Base-by-base conservation (phyloP, 345 rosid genomes). In the Anastatica hierochuntica region DNA sequence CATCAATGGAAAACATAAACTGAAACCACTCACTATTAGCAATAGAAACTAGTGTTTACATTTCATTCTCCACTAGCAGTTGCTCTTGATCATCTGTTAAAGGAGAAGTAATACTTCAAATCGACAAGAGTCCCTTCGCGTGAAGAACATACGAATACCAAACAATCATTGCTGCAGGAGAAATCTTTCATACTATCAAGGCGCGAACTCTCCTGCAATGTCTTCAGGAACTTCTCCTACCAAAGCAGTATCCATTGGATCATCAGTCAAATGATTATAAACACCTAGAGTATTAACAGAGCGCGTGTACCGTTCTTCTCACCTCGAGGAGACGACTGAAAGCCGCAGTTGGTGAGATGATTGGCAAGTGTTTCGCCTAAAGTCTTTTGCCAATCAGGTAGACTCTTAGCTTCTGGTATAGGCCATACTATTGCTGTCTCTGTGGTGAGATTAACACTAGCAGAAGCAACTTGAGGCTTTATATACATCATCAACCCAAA, bases 401-500 rank as follows among this genome's bases (percentile, higher is more conserved):
- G 48, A 53, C 38, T 73, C 70, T 76, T 92, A 34, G 90, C 96
- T 75, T 88, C 94, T 3, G 80, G 79, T 51, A 72, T 72, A 10
- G 96, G 95, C 96, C 98, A 88, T 34, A 92, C 85, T 16, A 88
- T 34, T 50, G 96, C 98, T 34, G 95, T 85, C 79, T 92, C 98
- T 0, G 95, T 88, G 5, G 96, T 74, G 59, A 85, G 94, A 70
- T 88, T 88, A 52, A 92, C 96, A 55, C 74, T 83, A 48, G 96
- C 96, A 43, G 96, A 56, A 5, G 82, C 84, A 50, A 92, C 96
- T 80, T 78, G 88, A 54, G 96, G 81, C 96, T 92, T 81, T 67
- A 21, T n/a, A 21, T 5, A 29, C 33, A 62, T n/a, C 72, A 65
- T 1, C 15, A 60, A 33, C 18, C n/a, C n/a, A n/a, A n/a, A n/a